Percentiles rank a stretch among this genome's conserved stretches.
Evolutionary conservation across 805 yeast species (phyloP).

Genomic region (Starmerella sp.): DNA sequence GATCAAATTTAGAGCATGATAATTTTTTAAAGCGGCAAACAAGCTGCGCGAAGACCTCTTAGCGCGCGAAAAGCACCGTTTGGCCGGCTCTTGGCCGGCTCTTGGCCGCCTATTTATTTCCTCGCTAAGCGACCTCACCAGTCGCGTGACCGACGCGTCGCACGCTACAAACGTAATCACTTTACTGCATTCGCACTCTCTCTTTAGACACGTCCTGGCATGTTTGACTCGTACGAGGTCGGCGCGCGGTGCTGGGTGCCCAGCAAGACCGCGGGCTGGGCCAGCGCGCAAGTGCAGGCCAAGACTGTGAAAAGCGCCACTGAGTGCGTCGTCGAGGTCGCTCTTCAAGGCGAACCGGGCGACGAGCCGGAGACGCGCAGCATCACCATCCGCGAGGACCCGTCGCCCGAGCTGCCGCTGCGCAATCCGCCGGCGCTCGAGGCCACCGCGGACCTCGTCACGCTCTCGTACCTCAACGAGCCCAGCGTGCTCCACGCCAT

Average conservation of each 20-base stretch:
- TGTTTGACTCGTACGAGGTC: constrained; percentile 23
- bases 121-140: background rate
- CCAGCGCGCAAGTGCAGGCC: constrained; percentile 47
- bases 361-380: constrained; percentile 12
- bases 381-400: constrained; percentile 32
- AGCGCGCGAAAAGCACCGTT: no score
- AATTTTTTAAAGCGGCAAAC: no score
- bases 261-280: constrained; percentile 62
- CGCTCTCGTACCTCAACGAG: constrained; percentile 83
- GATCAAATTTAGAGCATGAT: no score
- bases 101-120: no score
- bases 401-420: constrained; percentile 60
- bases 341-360: constrained; percentile 32
- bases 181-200: background rate
- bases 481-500: constrained; percentile 95
- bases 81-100: no score
- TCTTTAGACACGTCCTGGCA: constrained; percentile 4
- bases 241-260: constrained; percentile 60
- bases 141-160: constrained; percentile 8
- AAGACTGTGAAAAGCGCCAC: constrained; percentile 34
- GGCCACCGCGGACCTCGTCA: constrained; percentile 88
- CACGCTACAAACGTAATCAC: background rate
- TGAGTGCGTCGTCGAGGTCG: constrained; percentile 41
- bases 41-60: no score
- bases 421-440: constrained; percentile 82